Percentiles rank a stretch among this genome's conserved stretches.
Evolutionary conservation across 768 basidiomycete species (phyloP).

Genomic region (Boletus vermiculosoides): DNA sequence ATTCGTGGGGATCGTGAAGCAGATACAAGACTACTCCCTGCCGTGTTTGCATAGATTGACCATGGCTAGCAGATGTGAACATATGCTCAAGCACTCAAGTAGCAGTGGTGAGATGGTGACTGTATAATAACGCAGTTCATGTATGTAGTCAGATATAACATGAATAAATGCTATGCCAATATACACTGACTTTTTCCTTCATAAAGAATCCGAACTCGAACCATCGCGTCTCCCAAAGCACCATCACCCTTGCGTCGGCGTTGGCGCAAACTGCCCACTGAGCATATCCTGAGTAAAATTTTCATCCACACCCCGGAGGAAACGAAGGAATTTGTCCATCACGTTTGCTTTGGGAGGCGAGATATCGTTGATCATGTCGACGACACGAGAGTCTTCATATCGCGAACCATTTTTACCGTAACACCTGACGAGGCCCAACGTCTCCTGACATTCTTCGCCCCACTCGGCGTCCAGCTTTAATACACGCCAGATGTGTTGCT

Average conservation of each 20-base stretch:
- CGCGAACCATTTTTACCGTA: constrained; percentile 58
- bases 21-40: constrained; percentile 35
- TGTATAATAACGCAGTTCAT: background rate
- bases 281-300: constrained; percentile 33
- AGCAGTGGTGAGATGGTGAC: background rate
- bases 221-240: background rate
- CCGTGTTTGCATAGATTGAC: constrained; percentile 18
- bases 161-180: background rate
- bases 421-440: constrained; percentile 45
- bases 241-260: constrained; percentile 1
- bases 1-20: constrained; percentile 47
- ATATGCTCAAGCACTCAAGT: constrained; percentile 5
- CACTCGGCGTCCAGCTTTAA: constrained; percentile 45
- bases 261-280: background rate
- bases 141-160: constrained; percentile 1
- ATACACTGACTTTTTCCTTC: background rate
- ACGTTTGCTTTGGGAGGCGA: constrained; percentile 44
- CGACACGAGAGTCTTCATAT: constrained; percentile 47
- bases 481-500: constrained; percentile 52
- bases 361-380: constrained; percentile 50
- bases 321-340: constrained; percentile 45
- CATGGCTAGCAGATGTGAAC: background rate
- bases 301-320: constrained; percentile 49
- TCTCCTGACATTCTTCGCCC: constrained; percentile 50
- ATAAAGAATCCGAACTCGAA: background rate